These are phyloP conservation scores for Eucalyptus brandiana DNA, from an alignment of 345 rosid species.

Conservation along the genomic window DNA sequence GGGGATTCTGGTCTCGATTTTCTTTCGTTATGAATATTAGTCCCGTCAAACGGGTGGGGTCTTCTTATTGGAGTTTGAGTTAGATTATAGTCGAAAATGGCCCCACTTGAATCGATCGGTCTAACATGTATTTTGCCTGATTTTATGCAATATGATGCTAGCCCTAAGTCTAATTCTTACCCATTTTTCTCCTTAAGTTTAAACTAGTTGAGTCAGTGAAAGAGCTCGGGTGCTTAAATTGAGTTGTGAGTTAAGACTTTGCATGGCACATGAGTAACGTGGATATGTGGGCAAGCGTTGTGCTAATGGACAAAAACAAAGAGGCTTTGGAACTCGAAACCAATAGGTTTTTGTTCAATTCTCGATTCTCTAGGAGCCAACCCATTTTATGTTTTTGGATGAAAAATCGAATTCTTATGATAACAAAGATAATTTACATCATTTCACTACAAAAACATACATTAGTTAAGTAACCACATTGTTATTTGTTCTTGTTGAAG, in stretches of 20 bases:
- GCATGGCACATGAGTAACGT: not conserved
- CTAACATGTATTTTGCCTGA: rapidly evolving
- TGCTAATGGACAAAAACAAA: not conserved
- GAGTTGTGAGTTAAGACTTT: not conserved
- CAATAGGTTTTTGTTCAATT: not conserved
- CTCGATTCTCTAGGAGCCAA: no score
- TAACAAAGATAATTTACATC: not conserved
- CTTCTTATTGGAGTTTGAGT: not conserved
- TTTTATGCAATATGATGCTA: not conserved
- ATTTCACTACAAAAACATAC: not conserved
- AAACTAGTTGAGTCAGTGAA: not conserved
- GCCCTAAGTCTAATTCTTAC: not conserved
- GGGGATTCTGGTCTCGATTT: no score
- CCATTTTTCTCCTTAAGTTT: not conserved
- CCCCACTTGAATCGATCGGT: not conserved
- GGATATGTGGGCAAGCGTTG: not conserved
- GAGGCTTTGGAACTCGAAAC: not conserved
- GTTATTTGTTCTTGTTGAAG: no score
- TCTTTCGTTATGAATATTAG: not conserved
- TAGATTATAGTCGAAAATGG: not conserved
- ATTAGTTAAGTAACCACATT: not conserved
- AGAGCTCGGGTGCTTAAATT: not conserved
- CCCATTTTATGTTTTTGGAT: not conserved
- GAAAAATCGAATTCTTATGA: not conserved
- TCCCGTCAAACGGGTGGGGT: rapidly evolving